These are phyloP conservation scores for Neurospora tetrasperma DNA, from an alignment of 495 filamentous ascomycete species.

Conservation along the genomic window DNA sequence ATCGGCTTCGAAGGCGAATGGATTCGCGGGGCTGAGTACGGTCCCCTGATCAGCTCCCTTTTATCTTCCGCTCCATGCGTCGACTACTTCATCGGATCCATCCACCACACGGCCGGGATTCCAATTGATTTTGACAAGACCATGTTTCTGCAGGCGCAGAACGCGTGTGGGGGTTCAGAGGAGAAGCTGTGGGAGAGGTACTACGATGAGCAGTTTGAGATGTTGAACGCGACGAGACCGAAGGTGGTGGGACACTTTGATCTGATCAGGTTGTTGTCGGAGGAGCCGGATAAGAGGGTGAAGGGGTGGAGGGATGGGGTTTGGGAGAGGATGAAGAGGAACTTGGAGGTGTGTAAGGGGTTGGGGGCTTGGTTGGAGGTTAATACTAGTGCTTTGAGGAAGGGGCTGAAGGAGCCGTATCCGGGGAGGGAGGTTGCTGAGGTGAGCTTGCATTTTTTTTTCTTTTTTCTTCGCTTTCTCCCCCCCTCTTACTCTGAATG, in stretches of 20 bases:
- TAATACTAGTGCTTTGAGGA: slow-evolving; percentile 76
- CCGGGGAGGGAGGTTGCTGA: slow-evolving; percentile 68
- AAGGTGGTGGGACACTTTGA: slow-evolving; percentile 90
- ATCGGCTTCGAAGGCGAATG: slow-evolving; percentile 92
- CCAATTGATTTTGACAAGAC: slow-evolving; percentile 79
- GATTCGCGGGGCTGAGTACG: slow-evolving; percentile 58
- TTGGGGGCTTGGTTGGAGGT: slow-evolving; percentile 82
- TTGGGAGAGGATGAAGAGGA: slow-evolving; percentile 63
- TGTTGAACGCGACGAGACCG: slow-evolving; percentile 65
- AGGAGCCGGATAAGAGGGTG: slow-evolving; percentile 51
- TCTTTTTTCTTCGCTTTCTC: not conserved
- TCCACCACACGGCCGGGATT: slow-evolving; percentile 77
- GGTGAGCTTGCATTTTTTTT: slow-evolving; percentile 35
- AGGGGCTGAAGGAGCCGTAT: slow-evolving; percentile 87
- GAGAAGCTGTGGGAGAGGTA: slow-evolving; percentile 66
- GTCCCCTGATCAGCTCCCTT: slow-evolving; percentile 45
- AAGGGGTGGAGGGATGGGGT: slow-evolving; percentile 41
- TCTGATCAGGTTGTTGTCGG: slow-evolving; percentile 70
- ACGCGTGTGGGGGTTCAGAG: slow-evolving; percentile 39
- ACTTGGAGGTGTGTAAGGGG: slow-evolving; percentile 55
- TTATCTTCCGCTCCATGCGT: slow-evolving; percentile 46
- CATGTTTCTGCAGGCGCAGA: slow-evolving; percentile 39
- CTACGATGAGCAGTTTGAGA: slow-evolving; percentile 75
- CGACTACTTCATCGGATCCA: slow-evolving; percentile 82
- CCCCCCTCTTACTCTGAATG: not conserved